Conservation (phyloP, 225 moss, liverwort and hornwort species). For the Straminergon stramineum region DNA sequence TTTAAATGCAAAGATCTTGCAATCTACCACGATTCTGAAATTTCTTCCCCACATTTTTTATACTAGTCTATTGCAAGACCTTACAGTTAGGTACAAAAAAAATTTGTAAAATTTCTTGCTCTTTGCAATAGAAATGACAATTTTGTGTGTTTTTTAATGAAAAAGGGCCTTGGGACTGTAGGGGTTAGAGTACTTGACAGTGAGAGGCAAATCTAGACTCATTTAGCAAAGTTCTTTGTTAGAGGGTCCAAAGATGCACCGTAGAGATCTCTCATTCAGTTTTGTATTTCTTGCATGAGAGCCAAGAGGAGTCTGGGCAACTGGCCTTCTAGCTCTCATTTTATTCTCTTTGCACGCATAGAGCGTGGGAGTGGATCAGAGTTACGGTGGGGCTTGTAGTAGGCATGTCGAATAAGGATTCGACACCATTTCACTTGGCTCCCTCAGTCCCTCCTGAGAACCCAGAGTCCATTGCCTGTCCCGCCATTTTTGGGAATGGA, state of each 20-base stretch:
- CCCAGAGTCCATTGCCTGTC: no score
- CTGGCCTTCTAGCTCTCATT: background rate
- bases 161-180: fast-evolving
- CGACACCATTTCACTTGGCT: no score
- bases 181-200: fast-evolving
- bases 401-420: no score
- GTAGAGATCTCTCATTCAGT: background rate
- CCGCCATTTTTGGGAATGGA: no score
- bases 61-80: background rate
- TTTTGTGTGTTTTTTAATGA: background rate
- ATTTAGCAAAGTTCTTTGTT: background rate
- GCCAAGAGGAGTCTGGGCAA: background rate
- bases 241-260: background rate
- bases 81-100: fast-evolving
- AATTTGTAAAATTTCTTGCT: background rate
- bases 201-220: background rate
- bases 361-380: background rate
- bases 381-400: background rate
- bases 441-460: fast-evolving
- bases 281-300: background rate
- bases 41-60: fast-evolving
- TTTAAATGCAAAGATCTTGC: no score
- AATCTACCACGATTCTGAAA: background rate
- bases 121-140: background rate
- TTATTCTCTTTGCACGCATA: background rate